These are phyloP conservation scores for Coemansia sp. DNA, from an alignment of 192 early-diverging fungal genomes.

Conservation along the genomic window DNA sequence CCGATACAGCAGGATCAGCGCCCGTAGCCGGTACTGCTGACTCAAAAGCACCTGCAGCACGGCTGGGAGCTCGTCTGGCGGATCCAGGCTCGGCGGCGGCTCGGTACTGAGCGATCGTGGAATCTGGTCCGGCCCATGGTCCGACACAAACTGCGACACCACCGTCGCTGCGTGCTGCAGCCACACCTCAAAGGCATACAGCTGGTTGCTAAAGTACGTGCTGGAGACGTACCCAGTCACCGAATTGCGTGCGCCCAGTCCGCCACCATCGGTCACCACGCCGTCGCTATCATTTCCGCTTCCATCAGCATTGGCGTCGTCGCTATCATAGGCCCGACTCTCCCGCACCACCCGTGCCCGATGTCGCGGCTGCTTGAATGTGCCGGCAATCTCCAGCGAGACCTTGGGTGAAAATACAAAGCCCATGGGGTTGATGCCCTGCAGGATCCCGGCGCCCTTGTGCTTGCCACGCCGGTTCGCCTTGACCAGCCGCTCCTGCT, in stretches of 20 bases:
- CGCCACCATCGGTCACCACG: neutral
- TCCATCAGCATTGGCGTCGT: slow-evolving; percentile 7
- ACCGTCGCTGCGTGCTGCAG: slow-evolving; percentile 67
- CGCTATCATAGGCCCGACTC: slow-evolving; percentile 15
- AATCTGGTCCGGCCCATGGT: slow-evolving; percentile 26
- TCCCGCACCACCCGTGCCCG: slow-evolving; percentile 10
- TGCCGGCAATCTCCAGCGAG: slow-evolving; percentile 26
- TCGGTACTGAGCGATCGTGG: slow-evolving; percentile 44
- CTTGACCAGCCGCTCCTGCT: slow-evolving; percentile 17
- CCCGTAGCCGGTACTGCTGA: slow-evolving; percentile 89
- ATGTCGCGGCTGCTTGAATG: slow-evolving; percentile 6
- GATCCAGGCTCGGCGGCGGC: slow-evolving; percentile 42
- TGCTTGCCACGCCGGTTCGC: slow-evolving; percentile 5
- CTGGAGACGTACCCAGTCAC: slow-evolving; percentile 51
- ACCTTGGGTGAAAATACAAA: slow-evolving; percentile 8
- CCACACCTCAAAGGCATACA: slow-evolving; percentile 98
- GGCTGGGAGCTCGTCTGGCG: slow-evolving; percentile 90
- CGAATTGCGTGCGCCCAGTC: neutral
- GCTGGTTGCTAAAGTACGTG: slow-evolving; percentile 92
- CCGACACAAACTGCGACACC: slow-evolving; percentile 57
- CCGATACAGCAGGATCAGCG: slow-evolving; percentile 82
- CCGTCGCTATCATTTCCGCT: slow-evolving; percentile 36
- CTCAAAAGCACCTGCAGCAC: slow-evolving; percentile 93
- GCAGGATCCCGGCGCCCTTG: neutral
- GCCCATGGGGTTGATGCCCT: neutral